Evolutionary conservation across 805 yeast species (phyloP).

Genomic region (Pichia gijzeniarum): DNA sequence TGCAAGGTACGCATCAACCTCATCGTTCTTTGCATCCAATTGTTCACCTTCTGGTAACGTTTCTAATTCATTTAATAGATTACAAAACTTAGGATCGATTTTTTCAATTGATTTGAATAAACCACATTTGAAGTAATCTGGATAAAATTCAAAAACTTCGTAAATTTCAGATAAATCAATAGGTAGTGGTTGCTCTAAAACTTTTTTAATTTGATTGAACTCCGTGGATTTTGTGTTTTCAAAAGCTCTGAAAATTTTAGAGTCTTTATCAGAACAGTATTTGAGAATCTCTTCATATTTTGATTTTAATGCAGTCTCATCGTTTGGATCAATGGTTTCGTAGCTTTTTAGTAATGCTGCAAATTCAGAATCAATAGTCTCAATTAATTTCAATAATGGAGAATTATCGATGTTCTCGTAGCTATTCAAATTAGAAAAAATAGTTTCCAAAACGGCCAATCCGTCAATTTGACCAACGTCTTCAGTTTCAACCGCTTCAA

Average conservation of each 20-base stretch:
- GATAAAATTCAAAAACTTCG: conserved; percentile 21
- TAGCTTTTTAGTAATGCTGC: conserved; percentile 19
- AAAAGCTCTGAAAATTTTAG: conserved; percentile 20
- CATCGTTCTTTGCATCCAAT: conserved; percentile 16
- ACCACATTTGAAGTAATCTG: conserved; percentile 19
- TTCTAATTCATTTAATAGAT: conserved; percentile 19
- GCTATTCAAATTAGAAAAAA: conserved; percentile 21
- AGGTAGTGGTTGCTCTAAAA: conserved; percentile 23
- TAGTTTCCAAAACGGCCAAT: conserved; percentile 13
- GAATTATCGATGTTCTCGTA: conserved; percentile 20
- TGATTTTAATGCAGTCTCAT: conserved; percentile 16
- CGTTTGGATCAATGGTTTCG: conserved; percentile 17
- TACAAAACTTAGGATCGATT: conserved; percentile 22
- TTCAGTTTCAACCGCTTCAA: neutral
- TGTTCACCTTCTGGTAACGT: conserved; percentile 20
- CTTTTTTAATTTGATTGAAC: conserved; percentile 17
- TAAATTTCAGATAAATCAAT: conserved; percentile 23
- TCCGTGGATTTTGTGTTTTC: conserved; percentile 18
- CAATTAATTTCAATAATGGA: conserved; percentile 18
- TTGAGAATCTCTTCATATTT: conserved; percentile 17
- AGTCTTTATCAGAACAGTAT: conserved; percentile 18
- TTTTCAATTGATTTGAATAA: conserved; percentile 15
- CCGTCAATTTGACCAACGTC: conserved; percentile 9
- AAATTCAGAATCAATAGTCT: conserved; percentile 23
- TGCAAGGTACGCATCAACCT: conserved; percentile 18